Percentiles rank a stretch among this genome's conserved stretches.
Conservation (phyloP, 345 rosid genomes). For the Citrus australasica region DNA sequence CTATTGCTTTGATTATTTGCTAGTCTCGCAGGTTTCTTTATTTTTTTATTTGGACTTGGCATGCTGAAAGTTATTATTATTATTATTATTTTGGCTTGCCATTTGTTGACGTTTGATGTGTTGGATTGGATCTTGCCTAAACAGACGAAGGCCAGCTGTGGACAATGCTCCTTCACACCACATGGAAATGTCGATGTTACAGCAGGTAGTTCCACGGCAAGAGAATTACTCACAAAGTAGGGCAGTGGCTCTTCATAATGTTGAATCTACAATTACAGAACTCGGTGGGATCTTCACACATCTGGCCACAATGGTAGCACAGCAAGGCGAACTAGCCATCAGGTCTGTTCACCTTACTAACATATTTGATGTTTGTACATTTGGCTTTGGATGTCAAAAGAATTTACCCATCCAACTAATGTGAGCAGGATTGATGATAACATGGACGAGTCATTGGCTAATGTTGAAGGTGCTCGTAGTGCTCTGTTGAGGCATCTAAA, state of each 20-base stretch:
- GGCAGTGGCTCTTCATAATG: conserved; percentile 74
- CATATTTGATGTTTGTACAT: neutral
- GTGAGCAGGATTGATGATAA: conserved; percentile 82
- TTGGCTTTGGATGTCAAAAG: neutral
- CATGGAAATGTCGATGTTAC: conserved; percentile 90
- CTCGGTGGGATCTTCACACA: conserved; percentile 86
- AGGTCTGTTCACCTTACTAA: conserved; percentile 36
- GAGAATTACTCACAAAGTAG: conserved; percentile 69
- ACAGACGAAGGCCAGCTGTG: conserved; percentile 76
- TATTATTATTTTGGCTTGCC: neutral
- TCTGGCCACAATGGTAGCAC: conserved; percentile 89
- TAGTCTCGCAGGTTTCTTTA: neutral
- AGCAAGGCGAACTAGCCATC: conserved; percentile 89
- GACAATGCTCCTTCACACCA: conserved; percentile 67
- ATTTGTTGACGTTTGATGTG: conserved; percentile 9
- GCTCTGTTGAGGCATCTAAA: conserved; percentile 72
- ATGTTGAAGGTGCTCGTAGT: conserved; percentile 79
- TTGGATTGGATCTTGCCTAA: conserved; percentile 18
- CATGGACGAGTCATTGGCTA: conserved; percentile 84
- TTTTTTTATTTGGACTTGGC: neutral
- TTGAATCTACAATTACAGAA: conserved; percentile 87
- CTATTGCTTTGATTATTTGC: neutral
- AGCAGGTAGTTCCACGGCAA: conserved; percentile 76
- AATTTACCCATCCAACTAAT: conserved; percentile 11
- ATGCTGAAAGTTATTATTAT: neutral